Evolutionary conservation across 768 basidiomycete species (phyloP), one percentile per base, ranked within the genome.

Genomic region (Rhodotorula kratochvilovae): DNA sequence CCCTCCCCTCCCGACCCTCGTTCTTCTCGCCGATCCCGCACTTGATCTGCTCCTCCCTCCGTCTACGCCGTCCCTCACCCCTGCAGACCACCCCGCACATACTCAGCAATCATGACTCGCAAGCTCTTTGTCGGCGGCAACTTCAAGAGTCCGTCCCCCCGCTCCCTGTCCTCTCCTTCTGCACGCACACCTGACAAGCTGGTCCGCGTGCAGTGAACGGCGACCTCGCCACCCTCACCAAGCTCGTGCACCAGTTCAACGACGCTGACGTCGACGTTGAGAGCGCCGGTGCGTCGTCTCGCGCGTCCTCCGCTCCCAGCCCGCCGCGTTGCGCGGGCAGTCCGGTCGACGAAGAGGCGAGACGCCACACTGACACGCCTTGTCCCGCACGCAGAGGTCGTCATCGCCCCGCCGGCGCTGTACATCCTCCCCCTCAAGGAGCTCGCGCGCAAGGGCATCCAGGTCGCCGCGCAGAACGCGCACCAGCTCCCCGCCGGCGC

Each of bases 381-480:
- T 21, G 17, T 16, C 45, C 21, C 3, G 19, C 45, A n/a, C 68
- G 39, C 80, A 95, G 94, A 97, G 87, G 88, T 96, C 79, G 89
- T 96, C 78, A 87, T 99, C 76, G 88, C 95, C 12, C 92, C 92
- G 17, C 95, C 95, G 51, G 82, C 91, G 3, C 81, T 99, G 67
- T 98, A 96, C 82, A 85, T 99, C 56, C 80, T 97, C 72, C 82
- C 89, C 54, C 82, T 93, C 74, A 71, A 71, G 70, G 62, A 71
- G 70, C 65, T 67, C 66, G 76, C 91, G 61, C 83, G 86, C 77
- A 85, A 87, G 70, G 87, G 88, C 53, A 82, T 94, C 79, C 83
- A 89, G 76, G 86, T 98, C 75, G 83, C 92, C 42, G 94, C 94
- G 27, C 94, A 99, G 82, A 98, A 98, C 83, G 87, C 87, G 79